These are phyloP conservation scores for Laburnicola sp. DNA, from an alignment of 2,329 filamentous ascomycete genomes.

Conservation along the genomic window DNA sequence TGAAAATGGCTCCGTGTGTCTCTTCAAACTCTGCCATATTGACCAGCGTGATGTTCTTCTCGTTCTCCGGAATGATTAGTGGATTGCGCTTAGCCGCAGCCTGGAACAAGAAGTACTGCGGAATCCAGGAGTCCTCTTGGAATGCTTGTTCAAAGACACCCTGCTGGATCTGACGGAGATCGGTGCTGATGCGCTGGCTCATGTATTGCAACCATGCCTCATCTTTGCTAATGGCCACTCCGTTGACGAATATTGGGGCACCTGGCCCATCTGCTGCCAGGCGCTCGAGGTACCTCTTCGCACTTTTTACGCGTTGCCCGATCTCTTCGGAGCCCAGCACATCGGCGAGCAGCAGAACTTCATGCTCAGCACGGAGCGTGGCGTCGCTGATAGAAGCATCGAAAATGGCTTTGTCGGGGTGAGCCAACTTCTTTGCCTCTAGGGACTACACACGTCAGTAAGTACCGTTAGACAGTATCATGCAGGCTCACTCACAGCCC, in stretches of 20 bases:
- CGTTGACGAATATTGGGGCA: constrained; percentile 78
- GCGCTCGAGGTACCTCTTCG: constrained; percentile 69
- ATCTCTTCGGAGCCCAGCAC: constrained; percentile 64
- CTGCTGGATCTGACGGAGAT: constrained; percentile 76
- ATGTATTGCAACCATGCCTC: constrained; percentile 74
- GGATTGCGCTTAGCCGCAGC: constrained; percentile 72
- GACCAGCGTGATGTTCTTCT: constrained; percentile 70
- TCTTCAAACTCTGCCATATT: constrained; percentile 72
- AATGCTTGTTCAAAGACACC: constrained; percentile 70
- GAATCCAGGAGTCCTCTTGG: constrained; percentile 69
- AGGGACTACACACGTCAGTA: constrained; percentile 40
- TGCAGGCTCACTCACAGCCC: constrained; percentile 51
- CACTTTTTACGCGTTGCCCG: constrained; percentile 58
- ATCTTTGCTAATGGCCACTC: constrained; percentile 69
- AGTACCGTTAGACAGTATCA: not conserved
- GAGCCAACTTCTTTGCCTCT: constrained; percentile 57
- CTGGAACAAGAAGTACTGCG: constrained; percentile 69
- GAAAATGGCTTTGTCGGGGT: constrained; percentile 57
- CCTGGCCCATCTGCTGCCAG: constrained; percentile 65
- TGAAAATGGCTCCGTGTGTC: constrained; percentile 62
- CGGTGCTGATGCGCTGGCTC: constrained; percentile 70
- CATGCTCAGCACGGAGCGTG: constrained; percentile 59
- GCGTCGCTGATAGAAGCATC: constrained; percentile 62
- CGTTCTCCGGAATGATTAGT: constrained; percentile 76
- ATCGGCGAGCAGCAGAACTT: constrained; percentile 62